Conservation (phyloP, 441 rosid species). For the Erysimum pusillum region DNA sequence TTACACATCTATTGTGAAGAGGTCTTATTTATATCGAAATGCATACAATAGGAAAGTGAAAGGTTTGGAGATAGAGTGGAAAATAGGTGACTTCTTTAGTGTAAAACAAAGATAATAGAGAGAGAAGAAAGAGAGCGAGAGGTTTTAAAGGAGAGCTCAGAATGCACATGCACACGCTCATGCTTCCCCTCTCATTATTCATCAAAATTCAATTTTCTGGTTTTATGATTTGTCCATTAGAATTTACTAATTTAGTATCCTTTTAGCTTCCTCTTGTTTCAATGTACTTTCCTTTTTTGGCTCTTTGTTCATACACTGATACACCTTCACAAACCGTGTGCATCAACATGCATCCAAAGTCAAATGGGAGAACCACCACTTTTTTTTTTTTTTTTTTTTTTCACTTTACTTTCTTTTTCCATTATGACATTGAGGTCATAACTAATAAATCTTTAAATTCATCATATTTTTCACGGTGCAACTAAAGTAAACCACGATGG, state of each 20-base stretch:
- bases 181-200: slow-evolving; percentile 29
- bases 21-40: slow-evolving; percentile 22
- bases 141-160: slow-evolving; percentile 35
- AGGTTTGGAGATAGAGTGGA: slow-evolving; percentile 37
- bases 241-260: slow-evolving; percentile 34
- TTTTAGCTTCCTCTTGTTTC: slow-evolving; percentile 40
- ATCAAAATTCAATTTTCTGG: slow-evolving; percentile 33
- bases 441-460: no score
- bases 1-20: slow-evolving; percentile 33
- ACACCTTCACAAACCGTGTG: slow-evolving; percentile 46
- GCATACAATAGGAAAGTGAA: slow-evolving; percentile 45
- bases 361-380: slow-evolving; percentile 23
- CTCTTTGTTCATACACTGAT: slow-evolving; percentile 27
- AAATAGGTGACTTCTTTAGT: slow-evolving; percentile 49
- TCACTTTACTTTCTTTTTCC: background rate
- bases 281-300: slow-evolving; percentile 40
- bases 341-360: slow-evolving; percentile 45
- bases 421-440: background rate
- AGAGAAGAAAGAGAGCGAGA: slow-evolving; percentile 21
- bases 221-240: slow-evolving; percentile 45
- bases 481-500: background rate
- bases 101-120: slow-evolving; percentile 41
- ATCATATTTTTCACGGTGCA: no score
- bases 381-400: background rate
- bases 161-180: slow-evolving; percentile 42